Evolutionary conservation across 352 stramenopile species (phyloP).

Genomic region (Phytophthora palmivora): DNA sequence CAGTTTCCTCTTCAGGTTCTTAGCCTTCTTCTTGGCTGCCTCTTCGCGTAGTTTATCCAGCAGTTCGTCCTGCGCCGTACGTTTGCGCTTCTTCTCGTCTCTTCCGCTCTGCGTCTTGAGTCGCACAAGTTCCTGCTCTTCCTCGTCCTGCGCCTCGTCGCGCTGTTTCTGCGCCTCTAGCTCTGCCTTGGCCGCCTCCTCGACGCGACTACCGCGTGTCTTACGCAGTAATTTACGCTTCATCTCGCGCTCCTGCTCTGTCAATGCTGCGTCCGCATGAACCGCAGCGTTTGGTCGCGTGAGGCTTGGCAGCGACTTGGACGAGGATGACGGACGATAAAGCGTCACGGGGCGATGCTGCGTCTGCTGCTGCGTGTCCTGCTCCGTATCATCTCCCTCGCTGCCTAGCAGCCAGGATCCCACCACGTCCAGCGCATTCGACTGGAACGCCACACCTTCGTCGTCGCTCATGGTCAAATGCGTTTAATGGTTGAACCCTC

Average conservation of each 20-base stretch:
- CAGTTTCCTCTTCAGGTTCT: conserved; percentile 81
- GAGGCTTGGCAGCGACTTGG: conserved; percentile 38
- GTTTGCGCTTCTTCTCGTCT: conserved; percentile 65
- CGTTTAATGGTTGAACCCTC: background rate
- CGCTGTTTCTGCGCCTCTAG: conserved; percentile 38
- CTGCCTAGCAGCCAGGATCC: conserved; percentile 65
- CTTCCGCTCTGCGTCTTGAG: conserved; percentile 35
- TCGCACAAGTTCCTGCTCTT: conserved; percentile 68
- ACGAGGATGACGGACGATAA: conserved; percentile 61
- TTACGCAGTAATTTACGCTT: conserved; percentile 79
- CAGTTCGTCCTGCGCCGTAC: conserved; percentile 72
- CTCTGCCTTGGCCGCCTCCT: conserved; percentile 44
- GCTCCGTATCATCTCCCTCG: conserved; percentile 15
- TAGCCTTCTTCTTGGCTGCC: conserved; percentile 67
- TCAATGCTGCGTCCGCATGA: conserved; percentile 36
- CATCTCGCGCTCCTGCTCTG: conserved; percentile 71
- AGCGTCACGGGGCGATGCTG: conserved; percentile 49
- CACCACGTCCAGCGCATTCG: conserved; percentile 68
- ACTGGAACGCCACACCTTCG: conserved; percentile 60
- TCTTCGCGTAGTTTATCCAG: conserved; percentile 74
- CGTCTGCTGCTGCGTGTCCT: conserved; percentile 4
- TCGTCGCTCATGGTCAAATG: conserved; percentile 44
- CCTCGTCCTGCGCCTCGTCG: conserved; percentile 53
- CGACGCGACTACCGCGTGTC: conserved; percentile 35
- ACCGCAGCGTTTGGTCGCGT: conserved; percentile 29